Evolutionary conservation across 352 stramenopile genomes (phyloP), one percentile per base, ranked within the genome.

Genomic region (Peronospora farinosa): DNA sequence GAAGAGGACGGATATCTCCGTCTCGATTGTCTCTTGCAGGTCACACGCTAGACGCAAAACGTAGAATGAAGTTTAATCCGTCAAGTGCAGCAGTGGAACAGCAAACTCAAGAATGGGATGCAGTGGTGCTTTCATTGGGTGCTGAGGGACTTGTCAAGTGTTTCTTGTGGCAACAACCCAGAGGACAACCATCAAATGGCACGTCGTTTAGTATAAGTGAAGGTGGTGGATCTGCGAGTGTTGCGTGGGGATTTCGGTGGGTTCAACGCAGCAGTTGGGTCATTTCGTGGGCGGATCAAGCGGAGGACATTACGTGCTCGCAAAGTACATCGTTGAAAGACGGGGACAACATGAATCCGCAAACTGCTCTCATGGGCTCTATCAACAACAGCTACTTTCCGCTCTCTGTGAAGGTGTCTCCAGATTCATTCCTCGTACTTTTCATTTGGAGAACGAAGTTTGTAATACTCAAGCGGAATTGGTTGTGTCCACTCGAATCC

Each of bases 371-470:
- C 16, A 91, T 90, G 79, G 69, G 74, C 7, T 93, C 73, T 0
- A 90, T 86, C 65, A 86, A 89, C 47, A 79, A 51, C 38, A 87
- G 71, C 40, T 90, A 86, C 36, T 93, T 90, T 36, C 74, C 79
- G 9, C 45, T 75, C 0, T 67, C 65, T 16, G 51, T 88, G 7
- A 70, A 84, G 19, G 32, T 91, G 6, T 88, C 81, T 13, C 48
- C 56, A 8, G 72, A 88, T 53, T 68, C 79, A 0, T 80, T 61
- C 2, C 65, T 87, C 15, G 51, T 88, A 4, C 57, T 93, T n/a
- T 73, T 91, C 19, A 67, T 89, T 13, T 93, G 83, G 83, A 66
- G 77, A 10, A 83, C 59, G 12, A 87, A 83, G 27, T 93, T 81
- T 67, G 73, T 72, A 1, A 56, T 93, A 13, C 23, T 93, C 10